Base-by-base conservation (phyloP, 2,329 filamentous ascomycete genomes). In the Colletotrichum chrysophilum region DNA sequence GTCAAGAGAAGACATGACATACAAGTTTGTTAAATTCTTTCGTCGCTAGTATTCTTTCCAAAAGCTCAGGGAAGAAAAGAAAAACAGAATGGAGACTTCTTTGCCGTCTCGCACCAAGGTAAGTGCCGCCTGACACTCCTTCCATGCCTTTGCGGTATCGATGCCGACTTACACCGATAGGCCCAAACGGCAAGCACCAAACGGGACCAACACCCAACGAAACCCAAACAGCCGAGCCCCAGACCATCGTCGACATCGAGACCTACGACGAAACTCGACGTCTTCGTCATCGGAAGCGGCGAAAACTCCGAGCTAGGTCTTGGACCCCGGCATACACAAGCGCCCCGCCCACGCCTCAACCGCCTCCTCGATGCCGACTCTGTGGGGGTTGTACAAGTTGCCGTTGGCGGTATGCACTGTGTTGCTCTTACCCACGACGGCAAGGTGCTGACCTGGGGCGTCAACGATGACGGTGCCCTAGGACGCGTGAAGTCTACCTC, bases 391-490 rank as follows among this genome's bases (percentile, higher is more conserved):
- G 91, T 93, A 7, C 89, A 91, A 79, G 81, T 94, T 68, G 90
- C 91, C 67, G 87, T 89, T 52, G 92, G 92, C 56, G 91, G 91
- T 70, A 93, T 93, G 90, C 92, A 93, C 82, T 89, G 87, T 68
- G 85, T 91, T 69, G 92, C 91, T 5, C 83, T 93, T 70, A 93
- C 92, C 43, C 87, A 91, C 78, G 89, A 93, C 81, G 92, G 92
- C 82, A 88, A 89, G 78, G 89, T 94, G 77, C 83, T 92, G 64
- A 92, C 91, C 26, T 93, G 92, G 92, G 92, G 92, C 64, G 91
- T 93, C 77, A 94, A 94, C 80, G 91, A 93, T 78, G 90, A 92
- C 77, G 90, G 90, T 71, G 91, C 92, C 5, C 87, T 94, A 61
- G 92, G 92, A 18, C 87, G 92, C 78, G 87, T 90, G 76, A 93